Percentiles rank a stretch among this genome's conserved stretches.
Evolutionary conservation across 2,329 filamentous ascomycete genomes (phyloP).

Genomic region (Diaporthe humulicola): DNA sequence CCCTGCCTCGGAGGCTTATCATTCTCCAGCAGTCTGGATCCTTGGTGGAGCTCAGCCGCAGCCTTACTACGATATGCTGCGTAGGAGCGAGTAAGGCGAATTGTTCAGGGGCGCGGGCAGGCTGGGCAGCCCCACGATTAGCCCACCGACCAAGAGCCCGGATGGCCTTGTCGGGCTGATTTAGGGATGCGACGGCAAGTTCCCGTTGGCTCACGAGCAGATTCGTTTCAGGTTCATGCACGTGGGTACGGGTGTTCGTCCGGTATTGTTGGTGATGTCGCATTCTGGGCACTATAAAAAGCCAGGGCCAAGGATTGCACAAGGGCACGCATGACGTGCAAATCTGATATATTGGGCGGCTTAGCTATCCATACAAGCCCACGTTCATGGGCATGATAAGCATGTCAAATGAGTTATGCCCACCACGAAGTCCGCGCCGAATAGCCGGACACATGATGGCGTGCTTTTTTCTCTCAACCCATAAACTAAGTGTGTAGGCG

Average conservation of each 20-base stretch:
- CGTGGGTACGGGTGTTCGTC: conserved; percentile 18
- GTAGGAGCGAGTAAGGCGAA: conserved; percentile 18
- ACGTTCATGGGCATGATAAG: neutral
- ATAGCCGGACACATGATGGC: neutral
- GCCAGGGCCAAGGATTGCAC: conserved; percentile 13
- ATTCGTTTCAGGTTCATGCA: conserved; percentile 12
- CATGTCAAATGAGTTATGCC: neutral
- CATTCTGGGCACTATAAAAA: conserved; percentile 13
- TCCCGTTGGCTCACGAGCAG: neutral
- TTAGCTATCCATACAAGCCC: neutral
- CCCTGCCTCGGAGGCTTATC: neutral
- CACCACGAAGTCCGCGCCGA: neutral
- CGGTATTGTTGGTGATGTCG: neutral
- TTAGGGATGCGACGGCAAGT: neutral
- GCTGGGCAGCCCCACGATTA: conserved; percentile 4
- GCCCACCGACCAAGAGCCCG: conserved; percentile 1
- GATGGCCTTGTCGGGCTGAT: neutral
- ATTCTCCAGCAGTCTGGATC: neutral
- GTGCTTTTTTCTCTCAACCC: neutral
- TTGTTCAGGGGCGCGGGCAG: neutral
- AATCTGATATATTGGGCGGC: conserved; percentile 12
- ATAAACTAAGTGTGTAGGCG: too few species aligned
- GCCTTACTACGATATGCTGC: neutral
- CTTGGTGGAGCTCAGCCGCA: conserved; percentile 1
- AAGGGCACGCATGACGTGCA: neutral